Evolutionary conservation across 2,329 filamentous ascomycete genomes (phyloP), one percentile per base, ranked within the genome.

Genomic region (Tetracladium maxilliforme): DNA sequence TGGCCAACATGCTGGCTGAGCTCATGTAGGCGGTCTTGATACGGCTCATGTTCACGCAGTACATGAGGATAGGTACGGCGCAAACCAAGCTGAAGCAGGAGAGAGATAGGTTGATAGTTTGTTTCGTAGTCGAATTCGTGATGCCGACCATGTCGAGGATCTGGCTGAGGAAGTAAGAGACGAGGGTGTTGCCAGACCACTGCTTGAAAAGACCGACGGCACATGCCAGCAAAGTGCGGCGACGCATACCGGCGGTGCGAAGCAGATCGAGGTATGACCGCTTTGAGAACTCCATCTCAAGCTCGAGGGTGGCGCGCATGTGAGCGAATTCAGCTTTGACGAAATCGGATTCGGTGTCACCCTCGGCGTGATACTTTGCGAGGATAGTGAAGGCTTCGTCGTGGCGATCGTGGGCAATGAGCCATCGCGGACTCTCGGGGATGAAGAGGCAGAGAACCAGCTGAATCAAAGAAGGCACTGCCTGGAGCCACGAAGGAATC

Each of bases 261-360:
- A 70, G 32, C 41, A 70, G 48, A 32, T 67, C 62, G 30, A 45
- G 32, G 65, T 67, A 73, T 6, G 58, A 59, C 30, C 52, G 47
- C 30, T 60, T 61, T 3, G 63, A 58, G 22, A 56, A 45, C 31
- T 72, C 62, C 27, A 61, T 46, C 38, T 72, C 66, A 2, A 66
- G 37, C 16, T 56, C 53, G 36, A 72, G 61, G 1, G 68, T 66
- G 4, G 58, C 54, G 24, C 61, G 51, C 34, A 76, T 75, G 41
- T 75, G 65, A 1, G 57, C 57, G 37, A 72, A 63, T 38, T 76
- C 70, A 7, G 64, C 65, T 25, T 58, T 54, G 14, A 72, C 64
- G 9, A 71, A 55, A 9, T 57, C 45, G 1, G 61, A 66, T 17
- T 53, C 42, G 6, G 38, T 38, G 24, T 68, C 52, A 3, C 61